Evolutionary conservation across 257 asterid species (phyloP).

Genomic region (Jacaranda copaia): DNA sequence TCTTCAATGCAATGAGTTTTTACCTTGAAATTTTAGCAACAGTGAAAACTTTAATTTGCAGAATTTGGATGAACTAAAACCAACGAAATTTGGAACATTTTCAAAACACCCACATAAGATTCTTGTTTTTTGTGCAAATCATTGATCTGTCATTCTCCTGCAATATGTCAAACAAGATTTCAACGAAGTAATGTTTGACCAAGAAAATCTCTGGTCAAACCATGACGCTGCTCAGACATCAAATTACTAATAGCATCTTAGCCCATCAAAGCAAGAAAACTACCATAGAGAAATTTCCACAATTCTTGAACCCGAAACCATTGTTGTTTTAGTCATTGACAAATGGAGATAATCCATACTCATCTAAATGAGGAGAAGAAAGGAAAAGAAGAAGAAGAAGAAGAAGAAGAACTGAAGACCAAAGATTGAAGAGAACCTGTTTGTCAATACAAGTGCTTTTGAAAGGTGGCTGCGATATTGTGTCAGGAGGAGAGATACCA

Average conservation of each 20-base stretch:
- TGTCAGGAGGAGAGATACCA: constrained; percentile 79
- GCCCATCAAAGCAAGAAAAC: constrained; percentile 16
- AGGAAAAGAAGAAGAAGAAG: neutral
- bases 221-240: constrained; percentile 22
- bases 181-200: neutral
- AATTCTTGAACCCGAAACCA: constrained; percentile 13
- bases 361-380: neutral
- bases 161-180: constrained; percentile 3
- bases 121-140: constrained; percentile 18
- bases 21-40: constrained; percentile 24
- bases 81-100: constrained; percentile 6
- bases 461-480: constrained; percentile 90
- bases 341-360: constrained; percentile 1
- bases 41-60: neutral
- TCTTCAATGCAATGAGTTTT: constrained; percentile 17
- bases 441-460: constrained; percentile 89
- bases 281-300: constrained; percentile 3
- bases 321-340: neutral
- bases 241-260: constrained; percentile 23
- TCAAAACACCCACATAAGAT: neutral
- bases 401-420: neutral
- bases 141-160: neutral
- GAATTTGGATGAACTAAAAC: constrained; percentile 29
- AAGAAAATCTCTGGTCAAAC: neutral
- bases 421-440: constrained; percentile 61